Evolutionary conservation across 805 yeast genomes (phyloP).

Genomic region (Komagataella pastoris): DNA sequence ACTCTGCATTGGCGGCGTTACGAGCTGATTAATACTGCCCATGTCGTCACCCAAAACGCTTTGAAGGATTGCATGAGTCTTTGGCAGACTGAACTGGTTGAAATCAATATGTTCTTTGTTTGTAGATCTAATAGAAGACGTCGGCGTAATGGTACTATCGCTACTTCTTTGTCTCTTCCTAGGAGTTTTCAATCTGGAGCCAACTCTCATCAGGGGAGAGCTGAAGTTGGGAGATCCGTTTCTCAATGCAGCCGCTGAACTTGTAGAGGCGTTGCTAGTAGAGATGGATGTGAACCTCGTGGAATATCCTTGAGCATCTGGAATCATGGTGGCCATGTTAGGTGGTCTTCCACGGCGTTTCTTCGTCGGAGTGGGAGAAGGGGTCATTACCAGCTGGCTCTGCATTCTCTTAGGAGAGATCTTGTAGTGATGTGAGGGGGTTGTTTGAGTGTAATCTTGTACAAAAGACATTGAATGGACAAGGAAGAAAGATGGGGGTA

Average conservation of each 20-base stretch:
- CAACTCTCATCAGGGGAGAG: constrained; percentile 11
- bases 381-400: background rate
- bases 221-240: constrained; percentile 8
- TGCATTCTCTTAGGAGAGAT: background rate
- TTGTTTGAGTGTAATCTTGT: background rate
- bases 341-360: constrained; percentile 7
- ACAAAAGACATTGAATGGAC: background rate
- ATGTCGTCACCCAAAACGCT: background rate
- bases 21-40: background rate
- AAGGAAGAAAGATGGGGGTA: background rate
- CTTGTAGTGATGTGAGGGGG: background rate
- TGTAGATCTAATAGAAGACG: background rate
- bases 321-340: constrained; percentile 2
- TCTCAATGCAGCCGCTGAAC: constrained; percentile 7
- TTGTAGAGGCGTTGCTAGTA: constrained; percentile 4
- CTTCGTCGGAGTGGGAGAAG: constrained; percentile 1
- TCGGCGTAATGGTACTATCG: constrained; percentile 1
- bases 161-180: background rate
- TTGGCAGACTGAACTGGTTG: background rate
- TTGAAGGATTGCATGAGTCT: background rate
- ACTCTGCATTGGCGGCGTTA: background rate
- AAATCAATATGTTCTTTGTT: background rate
- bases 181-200: background rate
- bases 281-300: constrained; percentile 1
- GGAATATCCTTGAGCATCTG: background rate